A percentile compares a stretch with the other conserved stretches of the same genome.
Evolutionary conservation across 2,329 filamentous ascomycete species (phyloP).

Genomic region (Chrysoporthe austroafricana): DNA sequence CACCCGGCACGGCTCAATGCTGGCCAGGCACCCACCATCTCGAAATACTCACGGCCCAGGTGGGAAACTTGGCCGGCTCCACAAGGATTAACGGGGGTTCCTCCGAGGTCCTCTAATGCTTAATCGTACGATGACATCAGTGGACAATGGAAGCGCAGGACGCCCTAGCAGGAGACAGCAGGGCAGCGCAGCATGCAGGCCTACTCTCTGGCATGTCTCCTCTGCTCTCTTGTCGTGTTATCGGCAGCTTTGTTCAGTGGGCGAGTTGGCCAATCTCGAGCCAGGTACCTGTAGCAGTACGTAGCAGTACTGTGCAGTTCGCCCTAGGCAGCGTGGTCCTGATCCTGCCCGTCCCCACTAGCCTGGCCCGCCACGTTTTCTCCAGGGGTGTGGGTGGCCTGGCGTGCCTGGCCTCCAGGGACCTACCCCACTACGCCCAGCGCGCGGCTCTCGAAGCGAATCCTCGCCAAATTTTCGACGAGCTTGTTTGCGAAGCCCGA

Average conservation of each 20-base stretch:
- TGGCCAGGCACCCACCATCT: too few species aligned
- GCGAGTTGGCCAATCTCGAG: neutral
- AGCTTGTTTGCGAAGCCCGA: neutral
- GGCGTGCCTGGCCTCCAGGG: neutral
- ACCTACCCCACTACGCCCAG: constrained; percentile 1
- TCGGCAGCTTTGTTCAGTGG: too few species aligned
- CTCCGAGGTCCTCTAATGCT: too few species aligned
- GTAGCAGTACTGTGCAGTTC: neutral
- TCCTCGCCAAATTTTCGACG: neutral
- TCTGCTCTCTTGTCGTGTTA: too few species aligned
- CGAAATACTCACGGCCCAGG: neutral
- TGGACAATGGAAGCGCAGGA: too few species aligned
- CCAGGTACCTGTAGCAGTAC: neutral
- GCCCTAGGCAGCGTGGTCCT: neutral
- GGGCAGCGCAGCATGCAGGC: too few species aligned
- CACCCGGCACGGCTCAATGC: too few species aligned
- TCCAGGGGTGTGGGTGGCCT: neutral
- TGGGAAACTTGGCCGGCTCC: neutral
- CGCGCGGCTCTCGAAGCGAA: constrained; percentile 4
- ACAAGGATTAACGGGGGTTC: neutral
- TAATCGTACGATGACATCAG: too few species aligned
- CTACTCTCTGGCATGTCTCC: too few species aligned
- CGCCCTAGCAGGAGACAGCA: too few species aligned
- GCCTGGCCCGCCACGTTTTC: constrained; percentile 6
- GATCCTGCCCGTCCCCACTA: neutral